A percentile compares a stretch with the other conserved stretches of the same genome.
Evolutionary conservation across 257 asterid species (phyloP).

Genomic region (Buddleja alternifolia): DNA sequence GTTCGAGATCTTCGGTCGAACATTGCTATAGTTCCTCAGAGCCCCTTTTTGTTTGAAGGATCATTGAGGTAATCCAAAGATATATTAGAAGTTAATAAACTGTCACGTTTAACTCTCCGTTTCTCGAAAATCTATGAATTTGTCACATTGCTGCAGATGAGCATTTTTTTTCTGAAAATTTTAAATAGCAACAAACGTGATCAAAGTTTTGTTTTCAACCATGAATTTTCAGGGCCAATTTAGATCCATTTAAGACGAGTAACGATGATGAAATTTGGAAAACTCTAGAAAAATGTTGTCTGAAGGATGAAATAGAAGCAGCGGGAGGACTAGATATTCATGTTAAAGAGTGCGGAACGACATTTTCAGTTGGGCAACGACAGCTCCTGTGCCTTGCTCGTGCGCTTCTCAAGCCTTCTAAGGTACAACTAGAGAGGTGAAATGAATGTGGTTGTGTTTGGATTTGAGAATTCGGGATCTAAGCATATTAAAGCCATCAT

Average conservation of each 20-base stretch:
- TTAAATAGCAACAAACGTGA: too few relatives aligned
- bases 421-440: constrained; percentile 40
- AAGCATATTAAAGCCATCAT: too few relatives aligned
- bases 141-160: not conserved
- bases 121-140: not conserved
- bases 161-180: not conserved
- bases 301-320: constrained; percentile 82
- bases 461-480: too few relatives aligned
- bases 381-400: constrained; percentile 97
- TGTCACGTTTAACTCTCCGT: not conserved
- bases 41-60: constrained; percentile 91
- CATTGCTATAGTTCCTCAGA: constrained; percentile 87
- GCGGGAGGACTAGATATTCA: constrained; percentile 78
- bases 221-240: constrained; percentile 59
- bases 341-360: constrained; percentile 77
- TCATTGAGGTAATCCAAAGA: constrained; percentile 63
- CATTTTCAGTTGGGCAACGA: constrained; percentile 96
- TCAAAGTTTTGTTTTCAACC: constrained; percentile 8
- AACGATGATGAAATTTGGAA: constrained; percentile 68
- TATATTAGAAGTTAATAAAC: too few relatives aligned
- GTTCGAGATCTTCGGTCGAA: constrained; percentile 78
- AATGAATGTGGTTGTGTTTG: too few relatives aligned
- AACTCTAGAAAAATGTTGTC: constrained; percentile 70
- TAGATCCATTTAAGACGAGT: constrained; percentile 67
- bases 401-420: constrained; percentile 79